Conservation (phyloP, 2,329 filamentous ascomycete genomes). For the Diaporthe nobilis region DNA sequence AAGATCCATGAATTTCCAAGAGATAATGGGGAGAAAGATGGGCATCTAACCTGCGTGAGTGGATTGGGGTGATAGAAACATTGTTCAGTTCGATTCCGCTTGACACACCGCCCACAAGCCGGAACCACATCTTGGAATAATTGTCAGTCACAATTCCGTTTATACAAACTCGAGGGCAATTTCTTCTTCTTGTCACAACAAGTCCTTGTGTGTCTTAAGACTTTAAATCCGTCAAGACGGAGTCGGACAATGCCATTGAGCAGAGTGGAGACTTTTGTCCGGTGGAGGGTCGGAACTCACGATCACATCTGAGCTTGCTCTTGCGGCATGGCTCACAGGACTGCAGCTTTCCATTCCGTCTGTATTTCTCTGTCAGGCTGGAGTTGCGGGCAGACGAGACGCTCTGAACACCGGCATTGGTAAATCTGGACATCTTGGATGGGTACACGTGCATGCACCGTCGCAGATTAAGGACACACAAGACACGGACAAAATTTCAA, state of each 20-base stretch:
- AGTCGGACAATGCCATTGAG: not conserved
- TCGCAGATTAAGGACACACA: not conserved
- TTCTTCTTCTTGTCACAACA: not conserved
- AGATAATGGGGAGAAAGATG: too few species aligned
- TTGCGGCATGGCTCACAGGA: constrained; percentile 53
- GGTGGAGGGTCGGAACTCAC: constrained; percentile 30
- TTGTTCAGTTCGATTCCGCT: constrained; percentile 48
- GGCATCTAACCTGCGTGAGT: constrained; percentile 46
- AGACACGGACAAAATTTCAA: not conserved
- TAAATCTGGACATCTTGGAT: constrained; percentile 32
- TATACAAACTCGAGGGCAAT: not conserved
- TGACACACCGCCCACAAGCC: constrained; percentile 51
- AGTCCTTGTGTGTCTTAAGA: not conserved
- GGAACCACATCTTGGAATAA: constrained; percentile 48
- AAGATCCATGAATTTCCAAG: not conserved
- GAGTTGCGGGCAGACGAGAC: constrained; percentile 40
- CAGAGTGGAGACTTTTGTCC: not conserved
- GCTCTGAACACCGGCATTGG: constrained; percentile 38
- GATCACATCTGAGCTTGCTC: constrained; percentile 54
- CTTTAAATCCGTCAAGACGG: not conserved
- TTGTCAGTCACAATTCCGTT: not conserved
- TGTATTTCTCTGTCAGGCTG: constrained; percentile 49
- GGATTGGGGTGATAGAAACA: constrained; percentile 54
- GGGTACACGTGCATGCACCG: not conserved
- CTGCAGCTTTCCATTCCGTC: constrained; percentile 54